Evolutionary conservation across 768 basidiomycete species (phyloP), one percentile per base, ranked within the genome.

Genomic region (Kwoniella dejecticola): DNA sequence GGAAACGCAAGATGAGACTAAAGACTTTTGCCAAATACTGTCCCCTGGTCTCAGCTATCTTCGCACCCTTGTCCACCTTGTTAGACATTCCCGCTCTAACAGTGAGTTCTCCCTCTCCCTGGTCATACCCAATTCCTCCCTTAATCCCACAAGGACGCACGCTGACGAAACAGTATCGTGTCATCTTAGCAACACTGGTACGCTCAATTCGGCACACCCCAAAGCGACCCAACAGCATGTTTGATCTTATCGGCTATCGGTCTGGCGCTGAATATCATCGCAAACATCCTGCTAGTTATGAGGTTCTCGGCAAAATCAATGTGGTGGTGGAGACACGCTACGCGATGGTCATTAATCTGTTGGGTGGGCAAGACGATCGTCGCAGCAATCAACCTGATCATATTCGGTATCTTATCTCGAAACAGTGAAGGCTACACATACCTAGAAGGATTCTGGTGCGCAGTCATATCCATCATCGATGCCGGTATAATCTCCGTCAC

Each of bases 81-180:
- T 49, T 79, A 12, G 79, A 80, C 49, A 79, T 81, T 24, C 80
- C 80, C 4, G 79, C 78, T 2, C 59, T 81, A 21, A 69, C 71
- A 6, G 76, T 79, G 54, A 66, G 71, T 68, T 2, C 17, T 2
- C 0, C 24, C 24, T 19, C 8, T 38, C 36, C 30, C 29, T n/a
- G n/a, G n/a, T n/a, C n/a, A n/a, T n/a, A n/a, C n/a, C n/a, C n/a
- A n/a, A n/a, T n/a, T n/a, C n/a, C n/a, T n/a, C n/a, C n/a, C n/a
- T n/a, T n/a, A n/a, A n/a, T n/a, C n/a, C n/a, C n/a, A n/a, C n/a
- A n/a, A n/a, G n/a, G n/a, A n/a, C n/a, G n/a, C n/a, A n/a, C n/a
- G n/a, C n/a, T n/a, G n/a, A n/a, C n/a, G n/a, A n/a, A n/a, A n/a
- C n/a, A n/a, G n/a, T n/a, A n/a, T n/a, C n/a, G n/a, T n/a, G n/a